Percentiles rank a stretch among this genome's conserved stretches.
Conservation (phyloP, 2,329 filamentous ascomycete genomes). For the Arthrobotrys musiformis region DNA sequence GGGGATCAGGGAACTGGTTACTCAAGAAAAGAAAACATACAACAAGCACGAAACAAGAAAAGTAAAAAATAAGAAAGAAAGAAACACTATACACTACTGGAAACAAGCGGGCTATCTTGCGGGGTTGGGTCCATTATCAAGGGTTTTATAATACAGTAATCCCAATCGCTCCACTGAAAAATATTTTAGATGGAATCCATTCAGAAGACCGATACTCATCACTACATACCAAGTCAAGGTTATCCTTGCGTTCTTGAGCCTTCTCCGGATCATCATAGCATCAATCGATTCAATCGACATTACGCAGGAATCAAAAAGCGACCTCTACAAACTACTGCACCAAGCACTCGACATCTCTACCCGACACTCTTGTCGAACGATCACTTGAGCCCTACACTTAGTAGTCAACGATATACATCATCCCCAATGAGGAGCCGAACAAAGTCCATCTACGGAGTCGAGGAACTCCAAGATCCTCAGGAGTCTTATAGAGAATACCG, state of each 20-base stretch:
- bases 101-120: slow-evolving; percentile 41
- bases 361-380: slow-evolving; percentile 55
- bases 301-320: slow-evolving; percentile 54
- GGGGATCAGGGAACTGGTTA: slow-evolving; percentile 26
- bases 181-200: slow-evolving; percentile 52
- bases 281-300: slow-evolving; percentile 49
- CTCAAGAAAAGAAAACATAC: slow-evolving; percentile 27
- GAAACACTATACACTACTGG: too few species aligned
- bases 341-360: slow-evolving; percentile 46
- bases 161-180: slow-evolving; percentile 44
- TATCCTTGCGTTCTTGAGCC: slow-evolving; percentile 56
- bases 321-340: slow-evolving; percentile 26
- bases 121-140: slow-evolving; percentile 37
- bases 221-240: slow-evolving; percentile 55
- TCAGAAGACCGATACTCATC: slow-evolving; percentile 56
- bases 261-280: slow-evolving; percentile 44
- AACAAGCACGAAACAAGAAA: neutral
- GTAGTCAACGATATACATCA: slow-evolving; percentile 51
- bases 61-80: neutral
- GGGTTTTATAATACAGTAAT: slow-evolving; percentile 53
- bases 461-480: slow-evolving; percentile 65
- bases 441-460: slow-evolving; percentile 55
- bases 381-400: slow-evolving; percentile 52
- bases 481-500: slow-evolving; percentile 75
- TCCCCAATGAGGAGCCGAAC: slow-evolving; percentile 54